Percentiles rank a stretch among this genome's conserved stretches.
Evolutionary conservation across 2,329 filamentous ascomycete genomes (phyloP).

Genomic region (Venturia aucupariae): DNA sequence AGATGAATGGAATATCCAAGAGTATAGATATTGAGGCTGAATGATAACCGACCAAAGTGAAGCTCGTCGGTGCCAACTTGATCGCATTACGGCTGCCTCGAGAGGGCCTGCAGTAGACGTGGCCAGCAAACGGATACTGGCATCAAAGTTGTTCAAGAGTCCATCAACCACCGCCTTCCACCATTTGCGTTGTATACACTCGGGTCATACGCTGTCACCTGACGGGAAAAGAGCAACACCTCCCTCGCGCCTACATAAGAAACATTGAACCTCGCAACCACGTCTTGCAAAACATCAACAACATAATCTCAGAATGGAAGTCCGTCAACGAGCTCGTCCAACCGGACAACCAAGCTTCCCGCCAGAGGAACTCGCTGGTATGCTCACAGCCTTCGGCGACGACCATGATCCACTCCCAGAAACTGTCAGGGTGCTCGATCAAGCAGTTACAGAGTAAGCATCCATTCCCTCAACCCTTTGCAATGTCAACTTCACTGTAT

Average conservation of each 20-base stretch:
- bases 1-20: no score
- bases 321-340: conserved; percentile 10
- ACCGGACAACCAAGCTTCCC: conserved; percentile 12
- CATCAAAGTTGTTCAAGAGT: no score
- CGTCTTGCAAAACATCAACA: background rate
- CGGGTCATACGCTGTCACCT: background rate
- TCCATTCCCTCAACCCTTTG: no score
- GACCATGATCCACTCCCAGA: conserved; percentile 67
- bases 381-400: conserved; percentile 58
- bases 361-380: conserved; percentile 4
- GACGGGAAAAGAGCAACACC: background rate
- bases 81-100: background rate
- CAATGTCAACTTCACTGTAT: no score
- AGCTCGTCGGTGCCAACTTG: background rate
- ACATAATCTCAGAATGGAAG: conserved; percentile 7
- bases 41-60: background rate
- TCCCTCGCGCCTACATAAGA: background rate
- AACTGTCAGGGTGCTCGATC: conserved; percentile 80
- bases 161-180: background rate
- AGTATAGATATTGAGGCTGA: background rate
- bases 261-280: background rate
- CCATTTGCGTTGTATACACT: background rate
- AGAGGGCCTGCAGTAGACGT: background rate
- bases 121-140: background rate
- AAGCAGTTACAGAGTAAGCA: conserved; percentile 72